These are phyloP conservation scores for Lagerstroemia speciosa DNA, from an alignment of 345 rosid genomes.

Conservation along the genomic window DNA sequence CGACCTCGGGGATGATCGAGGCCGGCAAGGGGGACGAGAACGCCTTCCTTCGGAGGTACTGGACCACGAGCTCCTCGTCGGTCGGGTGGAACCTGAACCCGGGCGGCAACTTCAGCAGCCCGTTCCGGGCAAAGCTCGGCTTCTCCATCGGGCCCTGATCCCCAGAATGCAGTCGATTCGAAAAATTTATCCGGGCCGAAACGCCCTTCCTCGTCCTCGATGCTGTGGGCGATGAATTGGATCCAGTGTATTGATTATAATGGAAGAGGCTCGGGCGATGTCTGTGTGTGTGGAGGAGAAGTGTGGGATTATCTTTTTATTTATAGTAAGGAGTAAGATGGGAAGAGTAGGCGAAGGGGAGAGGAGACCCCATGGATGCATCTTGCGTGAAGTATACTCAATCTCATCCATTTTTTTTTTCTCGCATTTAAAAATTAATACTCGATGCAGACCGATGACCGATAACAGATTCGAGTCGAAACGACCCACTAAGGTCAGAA, in stretches of 20 bases:
- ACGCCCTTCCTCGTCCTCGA: no score
- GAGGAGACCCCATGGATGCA: conserved; percentile 19
- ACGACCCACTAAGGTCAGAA: no score
- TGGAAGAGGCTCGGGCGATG: neutral
- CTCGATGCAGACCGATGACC: no score
- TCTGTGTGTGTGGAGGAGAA: neutral
- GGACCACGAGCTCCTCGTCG: conserved; percentile 78
- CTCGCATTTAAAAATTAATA: conserved; percentile 4
- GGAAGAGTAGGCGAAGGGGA: neutral
- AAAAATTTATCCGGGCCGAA: no score
- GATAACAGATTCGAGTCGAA: no score
- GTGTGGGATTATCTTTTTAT: conserved; percentile 2
- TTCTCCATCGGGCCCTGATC: conserved; percentile 34
- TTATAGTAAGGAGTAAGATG: conserved; percentile 10
- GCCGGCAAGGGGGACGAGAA: conserved; percentile 68
- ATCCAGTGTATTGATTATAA: no score
- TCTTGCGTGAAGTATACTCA: conserved; percentile 75
- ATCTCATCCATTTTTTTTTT: conserved; percentile 22
- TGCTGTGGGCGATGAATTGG: neutral
- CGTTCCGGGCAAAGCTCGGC: conserved; percentile 44
- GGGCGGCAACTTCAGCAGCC: conserved; percentile 66
- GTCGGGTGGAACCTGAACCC: conserved; percentile 95
- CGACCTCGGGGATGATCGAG: conserved; percentile 77
- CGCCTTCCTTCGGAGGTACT: conserved; percentile 62
- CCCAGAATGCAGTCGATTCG: neutral